Base-by-base conservation (phyloP, 306 rosid species). In the Quercus suber region DNA sequence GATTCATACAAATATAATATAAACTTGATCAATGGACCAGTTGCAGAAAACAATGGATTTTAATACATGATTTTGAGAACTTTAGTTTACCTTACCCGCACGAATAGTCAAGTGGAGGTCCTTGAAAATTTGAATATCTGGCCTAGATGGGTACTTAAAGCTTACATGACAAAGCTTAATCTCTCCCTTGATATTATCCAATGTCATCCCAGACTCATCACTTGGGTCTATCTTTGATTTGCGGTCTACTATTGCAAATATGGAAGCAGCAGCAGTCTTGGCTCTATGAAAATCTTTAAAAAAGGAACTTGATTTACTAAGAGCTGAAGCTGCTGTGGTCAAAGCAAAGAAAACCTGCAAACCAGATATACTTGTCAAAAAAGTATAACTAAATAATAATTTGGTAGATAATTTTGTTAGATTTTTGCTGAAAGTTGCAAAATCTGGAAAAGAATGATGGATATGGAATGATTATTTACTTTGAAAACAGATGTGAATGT, bases 81-180 rank as follows among this genome's bases (percentile, higher is more conserved):
- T 5, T 9, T 70, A 57, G 8, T 28, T 70, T 81, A 91, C 98
- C 96, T 90, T 94, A 81, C 98, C 97, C 33, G 94, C 82, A 67
- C 79, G 91, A 79, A 94, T 92, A 5, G 87, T 37, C 71, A 94
- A 77, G 80, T 69, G 81, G 71, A 94, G 97, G 84, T 92, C 96
- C 78, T 86, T 78, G 75, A 94, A 87, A 74, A 94, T 90, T 15
- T 86, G 97, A 75, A 82, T 69, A 35, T 94, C 94, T 15, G 96
- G 98, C 80, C 98, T 85, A 13, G 88, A 90, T 75, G 98, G 94
- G 80, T 94, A 92, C 81, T 63, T 92, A 71, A 92, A 90, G 88
- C 91, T 86, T 27, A 92, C 79, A 80, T 86, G 90, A 23, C 68
- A 85, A 82, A 92, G 84, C 73, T 89, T 83, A 77, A 92, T 89